Evolutionary conservation across 257 asterid genomes (phyloP).

Genomic region (Forsythia viridissima): DNA sequence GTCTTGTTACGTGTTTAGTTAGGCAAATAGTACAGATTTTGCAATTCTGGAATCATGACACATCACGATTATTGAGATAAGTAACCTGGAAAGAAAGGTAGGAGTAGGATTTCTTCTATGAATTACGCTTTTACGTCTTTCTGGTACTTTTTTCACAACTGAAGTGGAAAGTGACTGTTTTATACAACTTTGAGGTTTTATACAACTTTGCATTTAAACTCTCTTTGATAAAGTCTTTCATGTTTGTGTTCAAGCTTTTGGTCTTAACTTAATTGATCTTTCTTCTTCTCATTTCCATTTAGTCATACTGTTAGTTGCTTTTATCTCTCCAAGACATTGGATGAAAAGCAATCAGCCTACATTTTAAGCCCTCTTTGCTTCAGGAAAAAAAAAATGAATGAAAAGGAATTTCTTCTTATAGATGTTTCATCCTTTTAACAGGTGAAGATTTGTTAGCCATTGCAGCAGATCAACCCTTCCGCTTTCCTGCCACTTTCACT

Average conservation of each 20-base stretch:
- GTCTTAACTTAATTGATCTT: conserved; percentile 1
- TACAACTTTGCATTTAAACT: not conserved
- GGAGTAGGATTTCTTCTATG: not conserved
- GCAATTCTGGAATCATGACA: not conserved
- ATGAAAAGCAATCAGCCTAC: not conserved
- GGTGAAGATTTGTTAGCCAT: conserved; percentile 95
- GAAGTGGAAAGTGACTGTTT: not conserved
- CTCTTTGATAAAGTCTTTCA: not conserved
- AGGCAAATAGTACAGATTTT: not conserved
- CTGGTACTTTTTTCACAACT: not conserved
- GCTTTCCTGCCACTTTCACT: conserved; percentile 99
- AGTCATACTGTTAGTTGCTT: not conserved
- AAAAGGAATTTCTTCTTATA: not conserved
- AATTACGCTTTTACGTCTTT: not conserved
- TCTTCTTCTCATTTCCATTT: not conserved
- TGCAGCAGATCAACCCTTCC: conserved; percentile 96
- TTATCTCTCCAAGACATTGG: not conserved
- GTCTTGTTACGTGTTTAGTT: conserved; percentile 17
- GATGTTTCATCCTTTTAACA: conserved; percentile 31
- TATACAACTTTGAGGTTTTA: not conserved
- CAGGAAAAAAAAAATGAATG: not conserved
- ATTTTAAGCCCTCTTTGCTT: not conserved
- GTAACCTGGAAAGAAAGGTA: too few species aligned
- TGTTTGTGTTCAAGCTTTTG: not conserved
- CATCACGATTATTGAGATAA: not conserved